Base-by-base conservation (phyloP, 73 alveolate species). In the Symbiodinium pilosum region DNA sequence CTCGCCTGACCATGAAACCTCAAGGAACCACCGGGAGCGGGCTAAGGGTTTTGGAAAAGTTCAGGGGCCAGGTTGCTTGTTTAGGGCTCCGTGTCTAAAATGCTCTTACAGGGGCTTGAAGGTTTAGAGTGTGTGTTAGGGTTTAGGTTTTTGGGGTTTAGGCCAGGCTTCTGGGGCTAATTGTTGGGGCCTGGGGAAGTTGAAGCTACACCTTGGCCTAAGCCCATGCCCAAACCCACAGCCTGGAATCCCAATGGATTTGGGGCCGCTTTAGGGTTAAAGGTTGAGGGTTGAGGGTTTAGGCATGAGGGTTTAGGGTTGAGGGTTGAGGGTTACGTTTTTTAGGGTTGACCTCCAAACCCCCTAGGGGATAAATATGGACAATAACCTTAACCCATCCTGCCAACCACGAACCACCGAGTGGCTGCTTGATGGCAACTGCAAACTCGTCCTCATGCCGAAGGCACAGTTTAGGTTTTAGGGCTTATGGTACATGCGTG, bases 1-100 rank as follows among this genome's bases (percentile, higher is more conserved):
- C 95, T 83, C 26, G 95, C 95, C 68, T 88, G 95, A 47, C 95
- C 95, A 68, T 88, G 95, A 34, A 88, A 88, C 77, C 77, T 64
- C 39, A 16, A 20, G 38, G 59, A n/a, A n/a, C n/a, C 59, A 6
- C 59, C 6, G 59, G 59, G 21, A 47, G 6, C 59, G 21, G 6
- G 6, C 14, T 47, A 47, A 47, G 59, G 59, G 59, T 14, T 47
- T 47, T 14, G 14, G 59, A 14, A 14, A 47, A 47, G 14, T 47
- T 47, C 14, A 9, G 59, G 14, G 59, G 59, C 21, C 59, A 14
- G 59, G 6, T 47, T 47, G 14, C 21, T 6, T 6, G 59, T 47
- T 47, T 47, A 47, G 59, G 59, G 59, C 21, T 47, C 14, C 14
- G 14, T 6, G 59, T 6, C 21, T 47, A 9, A 9, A 47, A 14